These are phyloP conservation scores for Fusarium torreyae DNA, from an alignment of 2,329 filamentous ascomycete species.

Conservation along the genomic window DNA sequence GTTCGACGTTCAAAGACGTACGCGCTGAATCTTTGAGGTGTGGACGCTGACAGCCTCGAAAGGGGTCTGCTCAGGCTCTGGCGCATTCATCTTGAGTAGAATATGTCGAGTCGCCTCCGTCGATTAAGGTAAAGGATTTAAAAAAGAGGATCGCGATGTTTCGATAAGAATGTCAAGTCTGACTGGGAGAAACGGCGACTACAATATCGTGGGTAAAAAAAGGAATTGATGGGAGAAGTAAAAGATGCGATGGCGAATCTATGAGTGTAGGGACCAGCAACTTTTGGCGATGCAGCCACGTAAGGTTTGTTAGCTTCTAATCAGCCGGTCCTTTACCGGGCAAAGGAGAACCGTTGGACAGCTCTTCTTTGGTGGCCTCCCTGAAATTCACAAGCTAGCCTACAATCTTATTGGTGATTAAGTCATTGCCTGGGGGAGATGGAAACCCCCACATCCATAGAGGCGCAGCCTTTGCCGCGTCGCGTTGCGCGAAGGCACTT, in stretches of 20 bases:
- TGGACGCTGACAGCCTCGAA: constrained; percentile 92
- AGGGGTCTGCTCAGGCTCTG: constrained; percentile 90
- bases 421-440: constrained; percentile 20
- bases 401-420: constrained; percentile 38
- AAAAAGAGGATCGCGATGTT: not conserved
- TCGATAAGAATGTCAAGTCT: constrained; percentile 10
- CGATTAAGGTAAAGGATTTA: constrained; percentile 5
- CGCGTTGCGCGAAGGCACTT: constrained; percentile 24
- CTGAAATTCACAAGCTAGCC: constrained; percentile 15
- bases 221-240: constrained; percentile 23
- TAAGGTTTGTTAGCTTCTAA: constrained; percentile 38
- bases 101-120: constrained; percentile 26
- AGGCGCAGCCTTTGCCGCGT: constrained; percentile 35
- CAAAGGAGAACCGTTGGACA: constrained; percentile 38
- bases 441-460: constrained; percentile 37
- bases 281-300: constrained; percentile 49
- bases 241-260: constrained; percentile 28
- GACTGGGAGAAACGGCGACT: constrained; percentile 13
- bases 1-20: constrained; percentile 60
- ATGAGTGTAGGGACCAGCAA: constrained; percentile 23
- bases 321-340: constrained; percentile 43
- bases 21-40: constrained; percentile 81
- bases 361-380: constrained; percentile 34
- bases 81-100: constrained; percentile 78
- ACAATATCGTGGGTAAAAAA: constrained; percentile 5